Evolutionary conservation across 1,284 basidiomycete species (phyloP).

Genomic region (Schizophyllum amplum): DNA sequence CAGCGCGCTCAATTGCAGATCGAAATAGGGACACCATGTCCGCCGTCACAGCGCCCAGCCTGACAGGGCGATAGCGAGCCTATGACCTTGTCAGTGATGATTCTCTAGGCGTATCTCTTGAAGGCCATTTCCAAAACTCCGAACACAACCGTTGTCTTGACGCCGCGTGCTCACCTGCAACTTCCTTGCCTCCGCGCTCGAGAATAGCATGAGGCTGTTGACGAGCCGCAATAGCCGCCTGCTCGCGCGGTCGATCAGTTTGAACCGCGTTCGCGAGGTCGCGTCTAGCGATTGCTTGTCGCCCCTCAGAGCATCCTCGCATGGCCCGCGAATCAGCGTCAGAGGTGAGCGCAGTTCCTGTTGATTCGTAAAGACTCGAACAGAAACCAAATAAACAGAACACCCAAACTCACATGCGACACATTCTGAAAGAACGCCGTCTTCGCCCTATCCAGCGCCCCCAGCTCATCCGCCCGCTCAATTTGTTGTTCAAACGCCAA

Average conservation of each 20-base stretch:
- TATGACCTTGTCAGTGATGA: background rate
- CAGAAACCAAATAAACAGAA: too few species aligned
- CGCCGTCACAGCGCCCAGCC: conserved; percentile 17
- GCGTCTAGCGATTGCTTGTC: conserved; percentile 8
- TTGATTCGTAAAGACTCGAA: too few species aligned
- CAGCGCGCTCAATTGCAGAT: conserved; percentile 20
- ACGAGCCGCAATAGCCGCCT: conserved; percentile 19
- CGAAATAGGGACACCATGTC: conserved; percentile 23
- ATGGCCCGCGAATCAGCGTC: conserved; percentile 22
- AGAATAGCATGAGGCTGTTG: conserved; percentile 24
- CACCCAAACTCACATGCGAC: too few species aligned
- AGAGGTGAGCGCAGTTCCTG: conserved; percentile 22
- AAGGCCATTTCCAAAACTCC: too few species aligned
- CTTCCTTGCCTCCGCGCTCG: conserved; percentile 18
- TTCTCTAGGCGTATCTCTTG: too few species aligned
- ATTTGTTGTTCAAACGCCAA: conserved; percentile 16
- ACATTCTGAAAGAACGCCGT: conserved; percentile 24
- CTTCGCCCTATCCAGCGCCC: conserved; percentile 24
- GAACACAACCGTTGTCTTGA: too few species aligned
- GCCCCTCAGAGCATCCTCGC: conserved; percentile 15
- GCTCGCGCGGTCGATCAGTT: conserved; percentile 19
- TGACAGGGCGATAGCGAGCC: conserved; percentile 16
- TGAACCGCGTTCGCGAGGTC: conserved; percentile 15
- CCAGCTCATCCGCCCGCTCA: conserved; percentile 19
- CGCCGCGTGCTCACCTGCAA: conserved; percentile 16